Percentiles rank a stretch among this genome's conserved stretches.
Evolutionary conservation across 2,329 filamentous ascomycete species (phyloP).

Genomic region (Grosmannia serpens): DNA sequence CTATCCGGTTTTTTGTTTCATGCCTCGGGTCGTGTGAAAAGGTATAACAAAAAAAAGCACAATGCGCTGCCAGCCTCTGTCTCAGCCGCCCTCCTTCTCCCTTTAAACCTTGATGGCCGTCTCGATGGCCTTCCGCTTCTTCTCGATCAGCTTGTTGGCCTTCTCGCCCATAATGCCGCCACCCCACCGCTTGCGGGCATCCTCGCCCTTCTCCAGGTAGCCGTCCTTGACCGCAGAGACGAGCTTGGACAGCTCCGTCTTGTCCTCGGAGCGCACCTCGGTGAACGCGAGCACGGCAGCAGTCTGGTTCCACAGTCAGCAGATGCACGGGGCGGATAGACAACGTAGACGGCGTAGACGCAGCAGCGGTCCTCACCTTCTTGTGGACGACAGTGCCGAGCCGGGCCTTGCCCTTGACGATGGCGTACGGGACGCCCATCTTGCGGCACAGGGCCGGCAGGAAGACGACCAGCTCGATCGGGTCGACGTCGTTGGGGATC

Average conservation of each 20-base stretch:
- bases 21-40: neutral
- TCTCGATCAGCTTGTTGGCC: slow-evolving; percentile 65
- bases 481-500: slow-evolving; percentile 99
- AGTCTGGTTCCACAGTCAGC: slow-evolving; percentile 45
- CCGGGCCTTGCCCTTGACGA: slow-evolving; percentile 99
- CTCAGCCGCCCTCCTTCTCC: neutral
- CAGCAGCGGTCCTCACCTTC: slow-evolving; percentile 53
- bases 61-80: neutral
- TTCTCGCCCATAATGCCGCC: slow-evolving; percentile 99
- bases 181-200: slow-evolving; percentile 87
- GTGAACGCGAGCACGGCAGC: slow-evolving; percentile 91
- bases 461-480: slow-evolving; percentile 99
- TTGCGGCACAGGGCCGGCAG: slow-evolving; percentile 98
- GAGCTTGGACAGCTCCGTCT: slow-evolving; percentile 95
- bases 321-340: neutral
- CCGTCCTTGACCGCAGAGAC: slow-evolving; percentile 95
- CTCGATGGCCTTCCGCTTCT: slow-evolving; percentile 93
- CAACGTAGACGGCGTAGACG: neutral
- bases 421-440: slow-evolving; percentile 99
- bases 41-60: neutral
- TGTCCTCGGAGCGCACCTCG: slow-evolving; percentile 96
- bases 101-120: slow-evolving; percentile 92
- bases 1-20: neutral
- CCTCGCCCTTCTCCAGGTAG: slow-evolving; percentile 92
- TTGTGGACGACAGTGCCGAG: slow-evolving; percentile 99